Evolutionary conservation across 2,329 filamentous ascomycete genomes (phyloP), one percentile per base, ranked within the genome.

Genomic region (Cytospora piceae): DNA sequence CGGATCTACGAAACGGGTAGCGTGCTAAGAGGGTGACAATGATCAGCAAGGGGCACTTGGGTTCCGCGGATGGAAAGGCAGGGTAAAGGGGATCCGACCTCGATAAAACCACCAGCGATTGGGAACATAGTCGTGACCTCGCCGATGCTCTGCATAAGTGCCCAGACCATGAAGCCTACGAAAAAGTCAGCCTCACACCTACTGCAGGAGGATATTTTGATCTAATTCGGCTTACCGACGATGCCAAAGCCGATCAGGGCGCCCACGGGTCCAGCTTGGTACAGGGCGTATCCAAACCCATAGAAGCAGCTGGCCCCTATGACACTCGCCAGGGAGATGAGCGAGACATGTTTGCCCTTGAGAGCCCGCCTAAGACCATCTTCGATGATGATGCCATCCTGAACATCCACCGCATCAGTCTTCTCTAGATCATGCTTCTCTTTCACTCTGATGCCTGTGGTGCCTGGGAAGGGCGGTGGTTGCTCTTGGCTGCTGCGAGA

Each of bases 271-370:
- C 55, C 55, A 58, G 55, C 3, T 24, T 32, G 22, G 14, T 37
- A 34, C 12, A 58, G n/a, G n/a, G 31, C 55, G 27, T 34, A 72
- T 27, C 14, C 71, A 63, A 71, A 72, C 68, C 70, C 71, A 27
- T 75, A 72, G 58, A 42, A 32, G 42, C 17, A 24, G 39, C 31
- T 20, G 34, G 46, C 37, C 4, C 46, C 22, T 9, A 52, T 55
- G 64, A 31, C n/a, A 14, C 57, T 51, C n/a, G 46, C 68, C 61
- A 70, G n/a, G 59, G 31, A 29, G 22, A 39, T 39, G 27, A 58
- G 29, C 34, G 22, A 22, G 5, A 58, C 27, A 58, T 58, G 55
- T 15, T 31, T 7, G 55, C 6, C 29, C 55, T 2, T 37, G 31
- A 58, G 31, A 39, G 55, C 55, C 20, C 29, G 55, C 22, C 29